Percentiles rank a stretch among this genome's conserved stretches.
These are phyloP conservation scores for Arxiozyma slooffiae DNA, from an alignment of 1,139 yeast genomes.

Conservation along the genomic window DNA sequence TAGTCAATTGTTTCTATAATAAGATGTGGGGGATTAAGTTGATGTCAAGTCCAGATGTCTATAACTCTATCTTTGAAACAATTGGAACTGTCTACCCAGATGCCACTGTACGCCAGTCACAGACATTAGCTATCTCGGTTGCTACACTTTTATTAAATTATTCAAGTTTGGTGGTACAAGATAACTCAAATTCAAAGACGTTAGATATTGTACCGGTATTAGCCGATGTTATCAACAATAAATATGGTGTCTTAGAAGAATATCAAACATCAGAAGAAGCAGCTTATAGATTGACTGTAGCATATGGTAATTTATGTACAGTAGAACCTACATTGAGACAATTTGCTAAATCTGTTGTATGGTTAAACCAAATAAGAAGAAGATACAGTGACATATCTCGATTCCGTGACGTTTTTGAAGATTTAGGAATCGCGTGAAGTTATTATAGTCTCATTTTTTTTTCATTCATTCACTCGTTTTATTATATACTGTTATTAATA, in stretches of 20 bases:
- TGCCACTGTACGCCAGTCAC: conserved; percentile 22
- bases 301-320: conserved; percentile 40
- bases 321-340: conserved; percentile 27
- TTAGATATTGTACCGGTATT: conserved; percentile 24
- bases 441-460: neutral
- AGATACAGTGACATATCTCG: conserved; percentile 16
- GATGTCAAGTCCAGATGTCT: conserved; percentile 28
- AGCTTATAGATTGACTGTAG: conserved; percentile 44
- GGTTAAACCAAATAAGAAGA: conserved; percentile 22
- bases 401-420: conserved; percentile 18
- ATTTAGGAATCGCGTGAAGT: conserved; percentile 7
- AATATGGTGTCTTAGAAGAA: conserved; percentile 25
- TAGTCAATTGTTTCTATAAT: conserved; percentile 42
- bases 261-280: conserved; percentile 39
- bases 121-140: conserved; percentile 36
- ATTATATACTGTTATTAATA: neutral
- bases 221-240: conserved; percentile 25
- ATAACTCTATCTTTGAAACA: conserved; percentile 26
- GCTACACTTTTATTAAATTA: conserved; percentile 48
- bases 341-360: conserved; percentile 25
- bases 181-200: conserved; percentile 13
- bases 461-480: neutral
- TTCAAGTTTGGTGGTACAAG: conserved; percentile 31
- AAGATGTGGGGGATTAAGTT: conserved; percentile 37
- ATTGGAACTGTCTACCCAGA: conserved; percentile 18